Evolutionary conservation across 1,284 basidiomycete species (phyloP).

Genomic region (Prillingera fragicola): DNA sequence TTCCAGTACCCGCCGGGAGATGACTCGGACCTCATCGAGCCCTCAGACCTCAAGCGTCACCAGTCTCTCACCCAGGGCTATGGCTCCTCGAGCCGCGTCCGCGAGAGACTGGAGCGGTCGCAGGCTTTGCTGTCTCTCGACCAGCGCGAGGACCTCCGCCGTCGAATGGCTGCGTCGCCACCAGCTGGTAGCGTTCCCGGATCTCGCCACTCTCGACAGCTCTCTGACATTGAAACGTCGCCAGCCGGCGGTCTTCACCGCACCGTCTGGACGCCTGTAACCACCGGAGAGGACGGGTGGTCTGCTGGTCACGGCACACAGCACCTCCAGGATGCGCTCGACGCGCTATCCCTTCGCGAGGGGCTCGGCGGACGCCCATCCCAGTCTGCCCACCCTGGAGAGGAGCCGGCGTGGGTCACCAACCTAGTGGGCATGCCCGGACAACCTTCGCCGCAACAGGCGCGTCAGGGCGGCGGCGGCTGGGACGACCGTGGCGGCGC

Average conservation of each 20-base stretch:
- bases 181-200: conserved; percentile 4
- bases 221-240: conserved; percentile 26
- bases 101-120: conserved; percentile 38
- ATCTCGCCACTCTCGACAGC: conserved; percentile 12
- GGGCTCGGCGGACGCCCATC: neutral
- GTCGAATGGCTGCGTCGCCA: conserved; percentile 17
- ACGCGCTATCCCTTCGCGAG: conserved; percentile 21
- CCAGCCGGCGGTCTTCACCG: conserved; percentile 38
- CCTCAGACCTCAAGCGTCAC: conserved; percentile 41
- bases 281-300: conserved; percentile 34
- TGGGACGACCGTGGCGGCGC: conserved; percentile 16
- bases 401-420: conserved; percentile 44
- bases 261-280: conserved; percentile 36
- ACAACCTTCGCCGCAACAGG: conserved; percentile 25
- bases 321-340: conserved; percentile 41
- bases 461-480: conserved; percentile 9
- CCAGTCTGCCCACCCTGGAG: conserved; percentile 13
- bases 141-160: conserved; percentile 32
- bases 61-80: conserved; percentile 45
- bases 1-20: conserved; percentile 21
- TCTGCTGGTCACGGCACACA: conserved; percentile 16
- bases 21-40: conserved; percentile 6
- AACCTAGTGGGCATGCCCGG: conserved; percentile 40
- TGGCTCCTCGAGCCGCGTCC: conserved; percentile 31
- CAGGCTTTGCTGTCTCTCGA: conserved; percentile 39